Conservation (phyloP, 1,284 basidiomycete genomes). For the Stygiomarasmius scandens region DNA sequence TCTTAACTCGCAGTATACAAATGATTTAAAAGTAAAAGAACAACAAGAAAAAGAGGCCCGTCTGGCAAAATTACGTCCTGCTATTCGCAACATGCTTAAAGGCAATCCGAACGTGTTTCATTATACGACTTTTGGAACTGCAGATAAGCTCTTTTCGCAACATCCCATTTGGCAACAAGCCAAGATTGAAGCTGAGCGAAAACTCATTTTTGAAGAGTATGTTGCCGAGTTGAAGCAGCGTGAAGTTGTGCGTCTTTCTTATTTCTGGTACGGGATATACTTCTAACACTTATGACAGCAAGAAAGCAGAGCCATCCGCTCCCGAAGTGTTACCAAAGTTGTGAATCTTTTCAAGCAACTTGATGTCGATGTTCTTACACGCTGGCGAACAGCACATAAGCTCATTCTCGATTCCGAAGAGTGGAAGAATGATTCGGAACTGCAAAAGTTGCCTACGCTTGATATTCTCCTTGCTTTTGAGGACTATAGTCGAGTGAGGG, state of each 20-base stretch:
- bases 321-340: slow-evolving; percentile 78
- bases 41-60: slow-evolving; percentile 80
- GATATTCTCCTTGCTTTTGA: slow-evolving; percentile 92
- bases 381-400: slow-evolving; percentile 83
- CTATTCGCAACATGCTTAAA: slow-evolving; percentile 81
- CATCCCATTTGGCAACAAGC: slow-evolving; percentile 89
- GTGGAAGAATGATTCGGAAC: slow-evolving; percentile 74
- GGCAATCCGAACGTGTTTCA: slow-evolving; percentile 85
- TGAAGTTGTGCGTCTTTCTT: slow-evolving; percentile 68
- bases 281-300: slow-evolving; percentile 46
- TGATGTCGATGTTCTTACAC: slow-evolving; percentile 85
- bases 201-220: slow-evolving; percentile 88
- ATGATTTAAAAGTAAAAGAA: slow-evolving; percentile 61
- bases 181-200: slow-evolving; percentile 81
- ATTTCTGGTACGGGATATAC: slow-evolving; percentile 1
- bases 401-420: slow-evolving; percentile 76
- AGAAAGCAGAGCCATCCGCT: slow-evolving; percentile 73
- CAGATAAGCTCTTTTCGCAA: slow-evolving; percentile 79
- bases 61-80: slow-evolving; percentile 80
- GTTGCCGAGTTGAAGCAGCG: slow-evolving; percentile 80
- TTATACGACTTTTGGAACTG: slow-evolving; percentile 87
- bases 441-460: slow-evolving; percentile 81
- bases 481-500: slow-evolving; percentile 85
- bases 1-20: slow-evolving; percentile 62
- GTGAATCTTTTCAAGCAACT: slow-evolving; percentile 80